Base-by-base conservation (phyloP, 2,329 filamentous ascomycete genomes). In the Fusarium pseudoanthophilum region DNA sequence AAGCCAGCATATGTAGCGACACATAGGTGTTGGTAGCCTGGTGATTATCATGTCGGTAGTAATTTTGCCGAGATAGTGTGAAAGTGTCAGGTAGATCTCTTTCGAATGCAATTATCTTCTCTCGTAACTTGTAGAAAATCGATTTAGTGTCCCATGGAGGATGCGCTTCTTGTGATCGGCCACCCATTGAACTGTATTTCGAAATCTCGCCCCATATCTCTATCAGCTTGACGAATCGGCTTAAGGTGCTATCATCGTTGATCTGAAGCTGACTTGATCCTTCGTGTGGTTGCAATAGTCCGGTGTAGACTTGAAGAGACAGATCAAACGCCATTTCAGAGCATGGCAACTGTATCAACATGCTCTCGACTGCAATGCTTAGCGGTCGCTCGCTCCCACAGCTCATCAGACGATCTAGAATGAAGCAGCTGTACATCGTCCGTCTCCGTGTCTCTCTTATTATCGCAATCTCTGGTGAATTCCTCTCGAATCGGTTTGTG, bases 391-490 rank as follows among this genome's bases (percentile, higher is more conserved):
- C 87, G 69, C 88, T 89, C 26, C 91, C 91, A 74, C 88, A 91
- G 40, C 90, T 88, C 30, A 93, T 82, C 80, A 93, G 89, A 7
- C 91, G 88, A 78, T 94, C 92, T 74, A 94, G 84, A 58, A 93
- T 90, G 66, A 92, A 90, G 76, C 92, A 93, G 74, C 92, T 93
- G 84, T 92, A 94, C 84, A 93, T 92, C 2, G 92, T 93, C 11
- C 92, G 87, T 32, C 92, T 85, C 67, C 87, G 85, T 18, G 91
- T 87, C 79, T 67, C 64, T 40, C 62, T 67, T 32, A 67, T 32
- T 14, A 67, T 67, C 5, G 39, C 13, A 15, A 52, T 40, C 14
- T 67, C 64, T 5, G 52, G 26, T 7, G 34, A 40, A 7, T 24
- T 52, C 10, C 8, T 67, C 14, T 28, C 28, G 20, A 49, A 32